Conservation (phyloP, 345 rosid genomes). For the Citrus australasica region DNA sequence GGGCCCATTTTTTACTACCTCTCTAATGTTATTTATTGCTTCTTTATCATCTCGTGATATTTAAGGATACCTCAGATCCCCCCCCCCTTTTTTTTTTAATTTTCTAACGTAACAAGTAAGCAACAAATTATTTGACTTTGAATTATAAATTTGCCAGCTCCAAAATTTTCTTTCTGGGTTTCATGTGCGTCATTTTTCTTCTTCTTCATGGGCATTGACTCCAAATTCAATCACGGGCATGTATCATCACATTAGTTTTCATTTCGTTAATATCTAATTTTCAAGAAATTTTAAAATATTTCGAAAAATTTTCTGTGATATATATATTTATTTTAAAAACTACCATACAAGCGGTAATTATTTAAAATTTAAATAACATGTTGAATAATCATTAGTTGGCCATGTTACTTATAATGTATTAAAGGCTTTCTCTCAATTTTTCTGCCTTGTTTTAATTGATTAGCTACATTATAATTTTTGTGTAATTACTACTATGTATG, state of each 20-base stretch:
- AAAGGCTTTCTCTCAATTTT: too few species aligned
- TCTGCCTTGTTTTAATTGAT: too few species aligned
- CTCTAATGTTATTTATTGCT: neutral
- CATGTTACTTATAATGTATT: too few species aligned
- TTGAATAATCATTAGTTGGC: too few species aligned
- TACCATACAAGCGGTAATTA: too few species aligned
- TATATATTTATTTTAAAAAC: too few species aligned
- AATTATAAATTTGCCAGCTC: neutral
- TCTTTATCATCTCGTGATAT: neutral
- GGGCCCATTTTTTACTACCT: constrained; percentile 8
- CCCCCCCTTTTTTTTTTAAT: too few species aligned
- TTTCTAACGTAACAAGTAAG: neutral
- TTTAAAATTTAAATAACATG: too few species aligned
- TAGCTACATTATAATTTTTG: neutral
- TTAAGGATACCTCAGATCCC: too few species aligned
- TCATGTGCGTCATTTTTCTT: neutral
- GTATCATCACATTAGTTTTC: neutral
- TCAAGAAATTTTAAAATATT: neutral
- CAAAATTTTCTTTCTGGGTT: neutral
- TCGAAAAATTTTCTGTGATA: too few species aligned
- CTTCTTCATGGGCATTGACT: neutral
- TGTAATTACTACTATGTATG: neutral
- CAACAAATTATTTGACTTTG: constrained; percentile 7
- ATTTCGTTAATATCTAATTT: neutral
- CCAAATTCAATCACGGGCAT: neutral